A percentile compares a stretch with the other conserved stretches of the same genome.
These are phyloP conservation scores for Trypanosomatidae sp. DNA, from an alignment of 208 protist species.

Conservation along the genomic window DNA sequence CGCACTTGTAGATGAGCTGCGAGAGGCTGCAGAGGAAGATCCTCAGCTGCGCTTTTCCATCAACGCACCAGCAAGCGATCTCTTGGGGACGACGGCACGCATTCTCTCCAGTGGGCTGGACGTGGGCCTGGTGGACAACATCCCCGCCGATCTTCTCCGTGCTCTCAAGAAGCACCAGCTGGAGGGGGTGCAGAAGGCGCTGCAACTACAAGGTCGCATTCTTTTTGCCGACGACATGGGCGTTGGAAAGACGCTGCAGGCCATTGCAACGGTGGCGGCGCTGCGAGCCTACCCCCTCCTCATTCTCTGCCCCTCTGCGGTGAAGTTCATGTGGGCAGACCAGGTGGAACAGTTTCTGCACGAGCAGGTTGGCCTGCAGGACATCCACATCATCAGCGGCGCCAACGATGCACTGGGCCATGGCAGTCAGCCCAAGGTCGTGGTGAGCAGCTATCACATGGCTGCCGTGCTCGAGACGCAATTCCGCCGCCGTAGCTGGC, in stretches of 20 bases:
- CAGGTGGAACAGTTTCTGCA: slow-evolving; percentile 77
- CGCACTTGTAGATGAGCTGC: slow-evolving; percentile 26
- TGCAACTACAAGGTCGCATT: slow-evolving; percentile 44
- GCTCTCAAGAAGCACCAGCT: slow-evolving; percentile 61
- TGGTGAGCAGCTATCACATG: slow-evolving; percentile 87
- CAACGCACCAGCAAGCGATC: too few species aligned
- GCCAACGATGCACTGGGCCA: slow-evolving; percentile 52
- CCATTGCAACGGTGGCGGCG: slow-evolving; percentile 58
- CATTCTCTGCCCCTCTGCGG: slow-evolving; percentile 70
- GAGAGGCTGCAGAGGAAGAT: background rate
- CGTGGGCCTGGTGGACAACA: slow-evolving; percentile 1
- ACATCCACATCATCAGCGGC: slow-evolving; percentile 72
- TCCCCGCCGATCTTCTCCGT: slow-evolving; percentile 18
- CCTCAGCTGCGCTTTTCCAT: too few species aligned
- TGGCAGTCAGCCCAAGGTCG: slow-evolving; percentile 50
- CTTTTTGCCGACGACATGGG: slow-evolving; percentile 89
- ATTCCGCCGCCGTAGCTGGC: slow-evolving; percentile 43
- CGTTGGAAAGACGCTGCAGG: slow-evolving; percentile 80
- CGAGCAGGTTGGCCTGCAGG: slow-evolving; percentile 48
- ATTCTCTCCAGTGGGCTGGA: background rate
- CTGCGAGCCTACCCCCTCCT: slow-evolving; percentile 66
- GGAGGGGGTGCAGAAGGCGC: slow-evolving; percentile 45
- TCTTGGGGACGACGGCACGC: too few species aligned
- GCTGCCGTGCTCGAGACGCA: slow-evolving; percentile 43
- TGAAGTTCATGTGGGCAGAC: slow-evolving; percentile 83